Base-by-base conservation (phyloP, 768 basidiomycete genomes). In the Lactarius deliciosus region DNA sequence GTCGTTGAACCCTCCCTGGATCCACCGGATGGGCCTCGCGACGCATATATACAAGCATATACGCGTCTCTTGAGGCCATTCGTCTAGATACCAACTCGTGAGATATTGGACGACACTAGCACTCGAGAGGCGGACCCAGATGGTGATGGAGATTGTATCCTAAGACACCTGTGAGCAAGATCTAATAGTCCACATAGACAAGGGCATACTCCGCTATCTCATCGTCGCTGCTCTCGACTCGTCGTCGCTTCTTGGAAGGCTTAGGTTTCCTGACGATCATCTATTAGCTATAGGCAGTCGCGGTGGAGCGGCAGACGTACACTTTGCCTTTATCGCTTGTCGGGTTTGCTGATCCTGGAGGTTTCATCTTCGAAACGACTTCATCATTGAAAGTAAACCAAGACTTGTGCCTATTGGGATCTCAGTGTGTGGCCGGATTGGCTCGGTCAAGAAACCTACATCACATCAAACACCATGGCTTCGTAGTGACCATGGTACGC, bases 371-470 rank as follows among this genome's bases (percentile, higher is more conserved):
- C 0, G 86, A 87, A 5, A 96, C 92, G 5, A 77, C 76, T 74
- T 98, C 96, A 73, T 98, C 96, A 71, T 96, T 95, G 77, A 94
- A 98, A 67, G 90, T 87, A 74, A 88, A 96, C 96, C 96, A 98
- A 20, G 87, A 81, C 47, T 82, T 76, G 57, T 81, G 81, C 60
- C 91, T 93, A 65, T 41, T 36, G 30, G 55, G 43, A 59, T 47
- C 60, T 54, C 28, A 50, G 62, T 50, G 50, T 38, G 25, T 30
- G 15, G 16, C 54, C 54, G n/a, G 11, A 25, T 55, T 59, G 43
- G 22, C 32, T n/a, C n/a, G 34, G 11, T 38, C 22, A 30, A 38
- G 28, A 30, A 16, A 78, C 86, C 63, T 72, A 94, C 92, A 78
- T 76, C 25, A 78, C 77, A 73, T 94, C 91, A 71, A 86, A 86